phyloP scores from a whole-genome alignment of 2,329 filamentous ascomycete species.

The Neonectria faginata region DNA sequence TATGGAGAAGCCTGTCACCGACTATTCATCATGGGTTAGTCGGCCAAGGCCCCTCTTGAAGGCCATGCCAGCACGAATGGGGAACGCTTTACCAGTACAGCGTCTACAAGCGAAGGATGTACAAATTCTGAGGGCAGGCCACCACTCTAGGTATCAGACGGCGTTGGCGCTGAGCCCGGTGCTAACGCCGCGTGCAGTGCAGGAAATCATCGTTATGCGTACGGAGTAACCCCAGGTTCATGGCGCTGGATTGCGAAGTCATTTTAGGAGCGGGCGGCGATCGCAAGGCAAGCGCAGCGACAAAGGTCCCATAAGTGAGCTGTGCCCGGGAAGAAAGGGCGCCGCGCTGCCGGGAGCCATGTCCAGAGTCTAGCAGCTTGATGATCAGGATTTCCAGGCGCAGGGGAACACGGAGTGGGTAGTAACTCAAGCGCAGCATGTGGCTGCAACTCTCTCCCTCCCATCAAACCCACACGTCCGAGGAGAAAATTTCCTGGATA shows the following conservation, averaged over 20 bases:
- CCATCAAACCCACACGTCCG: conserved; percentile 7
- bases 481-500: conserved; percentile 14
- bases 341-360: conserved; percentile 22
- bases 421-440: conserved; percentile 8
- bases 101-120: neutral
- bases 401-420: conserved; percentile 6
- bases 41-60: conserved; percentile 11
- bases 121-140: conserved; percentile 7
- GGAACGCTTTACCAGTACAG: conserved; percentile 1
- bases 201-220: conserved; percentile 36
- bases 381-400: conserved; percentile 10
- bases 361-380: neutral
- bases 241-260: conserved; percentile 2
- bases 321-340: conserved; percentile 22
- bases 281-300: conserved; percentile 11
- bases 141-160: conserved; percentile 20
- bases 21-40: conserved; percentile 14
- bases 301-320: conserved; percentile 18
- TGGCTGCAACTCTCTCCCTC: conserved; percentile 5
- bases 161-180: conserved; percentile 29
- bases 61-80: conserved; percentile 4
- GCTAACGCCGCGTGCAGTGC: conserved; percentile 33
- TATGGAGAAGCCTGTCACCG: conserved; percentile 19
- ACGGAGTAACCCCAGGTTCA: conserved; percentile 5
- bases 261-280: conserved; percentile 6